A percentile compares a stretch with the other conserved stretches of the same genome.
Evolutionary conservation across 148 eudicot species (phyloP).

Genomic region (Camellia sinensis): DNA sequence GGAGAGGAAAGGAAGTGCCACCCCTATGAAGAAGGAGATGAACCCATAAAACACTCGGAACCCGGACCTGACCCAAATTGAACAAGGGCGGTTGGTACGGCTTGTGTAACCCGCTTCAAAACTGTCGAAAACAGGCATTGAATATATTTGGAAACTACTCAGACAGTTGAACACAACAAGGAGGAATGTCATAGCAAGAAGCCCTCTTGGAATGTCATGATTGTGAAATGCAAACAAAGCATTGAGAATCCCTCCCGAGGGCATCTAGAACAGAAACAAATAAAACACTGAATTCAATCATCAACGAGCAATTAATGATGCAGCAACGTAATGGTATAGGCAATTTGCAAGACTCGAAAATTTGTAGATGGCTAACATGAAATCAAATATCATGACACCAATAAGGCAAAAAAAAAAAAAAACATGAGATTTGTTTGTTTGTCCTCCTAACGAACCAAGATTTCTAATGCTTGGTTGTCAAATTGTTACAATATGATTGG

Average conservation of each 20-base stretch:
- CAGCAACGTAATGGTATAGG: background rate
- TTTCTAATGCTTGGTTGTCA: no score
- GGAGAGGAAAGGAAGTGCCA: constrained; percentile 88
- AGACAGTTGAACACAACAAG: constrained; percentile 93
- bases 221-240: constrained; percentile 82
- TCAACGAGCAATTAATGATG: background rate
- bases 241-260: constrained; percentile 82
- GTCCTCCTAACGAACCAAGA: no score
- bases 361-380: background rate
- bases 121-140: constrained; percentile 97
- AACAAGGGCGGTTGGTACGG: constrained; percentile 92
- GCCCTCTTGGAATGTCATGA: constrained; percentile 82
- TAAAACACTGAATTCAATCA: background rate
- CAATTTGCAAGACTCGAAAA: background rate
- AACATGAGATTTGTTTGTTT: no score
- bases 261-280: constrained; percentile 54
- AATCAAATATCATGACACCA: background rate
- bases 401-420: no score
- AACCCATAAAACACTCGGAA: constrained; percentile 90
- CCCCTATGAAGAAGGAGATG: constrained; percentile 73
- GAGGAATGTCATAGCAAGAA: constrained; percentile 82
- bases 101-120: constrained; percentile 97
- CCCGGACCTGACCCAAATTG: constrained; percentile 93
- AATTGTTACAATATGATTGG: background rate
- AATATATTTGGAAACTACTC: constrained; percentile 98